Base-by-base conservation (phyloP, 768 basidiomycete species). In the Naganishia vaughanmartiniae region DNA sequence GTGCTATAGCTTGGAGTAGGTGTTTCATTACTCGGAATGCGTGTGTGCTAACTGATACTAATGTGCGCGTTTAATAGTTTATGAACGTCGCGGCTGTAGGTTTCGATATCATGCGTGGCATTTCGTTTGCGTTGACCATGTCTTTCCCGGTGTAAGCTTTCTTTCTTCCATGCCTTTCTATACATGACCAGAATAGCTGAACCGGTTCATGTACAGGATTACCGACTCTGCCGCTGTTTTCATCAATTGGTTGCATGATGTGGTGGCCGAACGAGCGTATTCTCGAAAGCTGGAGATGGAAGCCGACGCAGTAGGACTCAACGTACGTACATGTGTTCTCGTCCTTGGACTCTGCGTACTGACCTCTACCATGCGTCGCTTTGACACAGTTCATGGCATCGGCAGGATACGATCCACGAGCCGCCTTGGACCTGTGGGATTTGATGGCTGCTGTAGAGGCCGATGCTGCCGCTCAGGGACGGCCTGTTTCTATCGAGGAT, bases 261-360 rank as follows among this genome's bases (percentile, higher is more conserved):
- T 81, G 28, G 79, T 84, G 0, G 82, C 83, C 1, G 74, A 80
- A 63, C 72, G 82, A 42, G 83, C 83, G 15, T 84, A 81, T 73
- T 83, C 83, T 26, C 72, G 83, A 26, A 83, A 84, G 73, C 74
- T 84, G 24, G 84, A 84, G 72, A 77, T 77, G 72, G 84, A 84
- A 72, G 84, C 84, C 1, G 84, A 84, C 67, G 70, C 77, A 14
- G 79, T 84, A 2, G 84, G 84, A 3, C 70, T 84, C 17, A 75
- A 81, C 66, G 81, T 83, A 65, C 54, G 81, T 54, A 45, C 12
- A 1, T 39, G 24, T 2, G n/a, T 45, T n/a, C 11, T 31, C 51
- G 21, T 19, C 31, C 3, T 15, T n/a, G n/a, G 0, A 31, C 10
- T 17, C 9, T n/a, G 51, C 36, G 4, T 30, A 21, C 30, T 39